Evolutionary conservation across 805 yeast genomes (phyloP).

Genomic region (Tetrapisispora nanseiensis): DNA sequence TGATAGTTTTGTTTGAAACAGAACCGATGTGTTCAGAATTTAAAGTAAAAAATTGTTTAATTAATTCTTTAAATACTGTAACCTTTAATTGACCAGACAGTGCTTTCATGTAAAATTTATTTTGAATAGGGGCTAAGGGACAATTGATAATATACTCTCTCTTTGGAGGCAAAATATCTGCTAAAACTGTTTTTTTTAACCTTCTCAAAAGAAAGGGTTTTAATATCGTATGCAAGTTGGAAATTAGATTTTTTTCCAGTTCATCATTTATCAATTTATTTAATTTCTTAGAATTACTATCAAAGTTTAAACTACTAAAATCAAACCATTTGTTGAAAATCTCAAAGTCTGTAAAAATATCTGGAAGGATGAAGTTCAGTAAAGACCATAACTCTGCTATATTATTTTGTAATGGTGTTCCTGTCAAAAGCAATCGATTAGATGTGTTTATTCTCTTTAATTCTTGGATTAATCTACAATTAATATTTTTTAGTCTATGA

Average conservation of each 20-base stretch:
- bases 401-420: constrained; percentile 94
- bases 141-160: constrained; percentile 79
- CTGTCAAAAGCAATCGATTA: constrained; percentile 76
- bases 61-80: constrained; percentile 37
- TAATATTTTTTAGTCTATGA: constrained; percentile 78
- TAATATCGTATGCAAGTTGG: constrained; percentile 75
- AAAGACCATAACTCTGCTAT: constrained; percentile 86
- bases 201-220: constrained; percentile 83
- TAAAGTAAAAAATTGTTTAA: constrained; percentile 42
- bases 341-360: constrained; percentile 81
- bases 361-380: constrained; percentile 84
- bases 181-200: constrained; percentile 62
- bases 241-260: constrained; percentile 51
- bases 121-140: constrained; percentile 54
- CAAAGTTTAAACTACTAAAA: constrained; percentile 46
- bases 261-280: constrained; percentile 45
- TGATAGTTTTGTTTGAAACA: constrained; percentile 30
- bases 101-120: constrained; percentile 46
- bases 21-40: constrained; percentile 29
- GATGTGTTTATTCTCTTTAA: constrained; percentile 56
- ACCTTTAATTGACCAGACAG: constrained; percentile 37
- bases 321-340: constrained; percentile 93
- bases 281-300: constrained; percentile 21
- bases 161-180: constrained; percentile 67
- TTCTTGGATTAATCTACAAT: constrained; percentile 63